These are phyloP conservation scores for Lactarius trivialis DNA, from an alignment of 768 basidiomycete species.

Conservation along the genomic window DNA sequence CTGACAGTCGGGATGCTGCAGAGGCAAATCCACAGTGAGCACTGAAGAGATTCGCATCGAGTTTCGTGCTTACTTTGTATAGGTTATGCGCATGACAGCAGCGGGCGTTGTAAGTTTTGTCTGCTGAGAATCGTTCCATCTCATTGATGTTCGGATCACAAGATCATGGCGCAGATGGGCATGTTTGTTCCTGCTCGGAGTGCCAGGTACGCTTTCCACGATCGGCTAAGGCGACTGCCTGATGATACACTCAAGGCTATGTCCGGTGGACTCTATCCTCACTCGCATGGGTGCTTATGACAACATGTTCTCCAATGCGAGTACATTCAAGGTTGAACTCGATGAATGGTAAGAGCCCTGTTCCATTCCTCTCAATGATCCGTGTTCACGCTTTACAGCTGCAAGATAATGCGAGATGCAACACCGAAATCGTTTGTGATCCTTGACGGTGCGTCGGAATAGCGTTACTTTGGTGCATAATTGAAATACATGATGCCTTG, in stretches of 20 bases:
- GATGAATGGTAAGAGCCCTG: conserved; percentile 75
- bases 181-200: conserved; percentile 87
- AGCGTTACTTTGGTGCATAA: not conserved
- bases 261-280: conserved; percentile 85
- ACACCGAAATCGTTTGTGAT: conserved; percentile 94
- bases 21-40: conserved; percentile 73
- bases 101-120: conserved; percentile 64
- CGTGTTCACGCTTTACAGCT: conserved; percentile 39
- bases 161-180: conserved; percentile 93
- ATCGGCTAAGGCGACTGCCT: conserved; percentile 1
- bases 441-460: conserved; percentile 66
- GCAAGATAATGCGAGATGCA: conserved; percentile 88
- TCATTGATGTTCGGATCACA: not conserved
- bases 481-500: not conserved
- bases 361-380: not conserved
- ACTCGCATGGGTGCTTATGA: conserved; percentile 99
- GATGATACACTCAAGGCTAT: conserved; percentile 44
- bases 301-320: conserved; percentile 90
- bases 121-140: not conserved
- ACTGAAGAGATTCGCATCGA: not conserved
- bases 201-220: conserved; percentile 50
- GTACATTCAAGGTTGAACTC: conserved; percentile 97
- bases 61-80: conserved; percentile 7
- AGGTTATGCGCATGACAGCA: conserved; percentile 94
- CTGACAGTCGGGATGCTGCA: conserved; percentile 26